A percentile compares a stretch with the other conserved stretches of the same genome.
These are phyloP conservation scores for Tranzscheliella williamsii DNA, from an alignment of 1,284 basidiomycete species.

Conservation along the genomic window DNA sequence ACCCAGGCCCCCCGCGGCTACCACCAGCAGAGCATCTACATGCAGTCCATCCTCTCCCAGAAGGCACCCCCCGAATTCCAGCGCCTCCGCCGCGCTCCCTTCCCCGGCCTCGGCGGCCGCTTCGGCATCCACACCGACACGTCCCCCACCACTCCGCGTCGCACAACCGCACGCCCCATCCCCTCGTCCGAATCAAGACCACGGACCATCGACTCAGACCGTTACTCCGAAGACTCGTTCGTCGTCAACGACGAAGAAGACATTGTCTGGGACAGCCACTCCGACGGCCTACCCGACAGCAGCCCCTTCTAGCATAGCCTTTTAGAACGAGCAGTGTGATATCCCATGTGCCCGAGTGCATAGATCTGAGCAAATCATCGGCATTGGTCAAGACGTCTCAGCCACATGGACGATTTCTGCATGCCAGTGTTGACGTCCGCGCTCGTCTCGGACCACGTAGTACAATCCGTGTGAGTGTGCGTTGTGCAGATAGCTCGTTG, in stretches of 20 bases:
- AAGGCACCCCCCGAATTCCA: slow-evolving; percentile 35
- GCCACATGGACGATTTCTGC: too few species aligned
- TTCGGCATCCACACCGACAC: slow-evolving; percentile 9
- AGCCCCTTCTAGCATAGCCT: slow-evolving; percentile 20
- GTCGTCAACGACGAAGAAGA: slow-evolving; percentile 51
- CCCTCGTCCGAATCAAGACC: slow-evolving; percentile 30
- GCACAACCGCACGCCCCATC: slow-evolving; percentile 1
- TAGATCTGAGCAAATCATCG: too few species aligned
- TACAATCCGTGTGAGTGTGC: too few species aligned
- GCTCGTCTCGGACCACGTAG: too few species aligned
- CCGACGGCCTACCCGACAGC: slow-evolving; percentile 20
- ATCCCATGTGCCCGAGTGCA: too few species aligned
- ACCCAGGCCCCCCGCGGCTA: slow-evolving; percentile 76
- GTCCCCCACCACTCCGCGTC: background rate
- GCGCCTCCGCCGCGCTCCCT: slow-evolving; percentile 18
- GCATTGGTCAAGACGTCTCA: too few species aligned
- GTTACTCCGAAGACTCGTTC: slow-evolving; percentile 54
- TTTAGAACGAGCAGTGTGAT: too few species aligned
- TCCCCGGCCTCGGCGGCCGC: slow-evolving; percentile 43
- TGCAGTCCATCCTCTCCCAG: slow-evolving; percentile 54
- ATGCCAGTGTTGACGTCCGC: too few species aligned
- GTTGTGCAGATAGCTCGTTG: too few species aligned
- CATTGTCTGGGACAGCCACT: slow-evolving; percentile 26
- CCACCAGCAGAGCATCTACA: slow-evolving; percentile 53
- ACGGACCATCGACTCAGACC: slow-evolving; percentile 19